These are phyloP conservation scores for Lathyrus oleraceus DNA, from an alignment of 306 rosid genomes.

Conservation along the genomic window DNA sequence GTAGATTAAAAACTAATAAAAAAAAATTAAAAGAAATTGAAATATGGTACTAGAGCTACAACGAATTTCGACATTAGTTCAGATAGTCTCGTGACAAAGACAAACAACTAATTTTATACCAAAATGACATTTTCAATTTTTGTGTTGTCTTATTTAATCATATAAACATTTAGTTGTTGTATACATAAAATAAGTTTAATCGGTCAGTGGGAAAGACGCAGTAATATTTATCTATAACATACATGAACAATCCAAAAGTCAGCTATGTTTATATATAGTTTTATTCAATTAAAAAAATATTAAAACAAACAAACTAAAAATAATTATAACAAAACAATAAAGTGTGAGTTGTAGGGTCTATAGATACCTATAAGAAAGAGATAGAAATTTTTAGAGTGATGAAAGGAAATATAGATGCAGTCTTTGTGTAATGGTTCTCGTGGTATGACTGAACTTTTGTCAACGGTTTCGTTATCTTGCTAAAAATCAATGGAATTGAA, in stretches of 20 bases:
- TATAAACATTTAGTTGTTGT: neutral
- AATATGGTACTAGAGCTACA: neutral
- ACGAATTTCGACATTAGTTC: neutral
- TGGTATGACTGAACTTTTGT: constrained; percentile 52
- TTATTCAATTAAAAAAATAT: neutral
- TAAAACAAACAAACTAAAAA: neutral
- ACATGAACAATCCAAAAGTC: constrained; percentile 45
- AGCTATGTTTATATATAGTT: constrained; percentile 27
- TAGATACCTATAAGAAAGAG: constrained; percentile 28
- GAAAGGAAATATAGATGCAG: constrained; percentile 26
- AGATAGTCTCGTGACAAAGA: neutral
- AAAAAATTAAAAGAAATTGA: too few relatives aligned
- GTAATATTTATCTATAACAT: neutral
- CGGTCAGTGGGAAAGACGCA: neutral
- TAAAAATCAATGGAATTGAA: constrained; percentile 21
- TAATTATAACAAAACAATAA: constrained; percentile 9
- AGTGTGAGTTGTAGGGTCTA: constrained; percentile 28
- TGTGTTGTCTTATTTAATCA: neutral
- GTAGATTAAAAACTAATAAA: too few relatives aligned
- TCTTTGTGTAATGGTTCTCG: constrained; percentile 31
- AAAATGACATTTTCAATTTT: neutral
- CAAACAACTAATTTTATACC: neutral
- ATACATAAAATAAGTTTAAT: neutral
- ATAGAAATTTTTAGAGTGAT: constrained; percentile 3
- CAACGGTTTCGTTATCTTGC: constrained; percentile 48